Percentiles rank a stretch among this genome's conserved stretches.
These are phyloP conservation scores for Lizonia empirigonia DNA, from an alignment of 2,329 filamentous ascomycete species.

Conservation along the genomic window DNA sequence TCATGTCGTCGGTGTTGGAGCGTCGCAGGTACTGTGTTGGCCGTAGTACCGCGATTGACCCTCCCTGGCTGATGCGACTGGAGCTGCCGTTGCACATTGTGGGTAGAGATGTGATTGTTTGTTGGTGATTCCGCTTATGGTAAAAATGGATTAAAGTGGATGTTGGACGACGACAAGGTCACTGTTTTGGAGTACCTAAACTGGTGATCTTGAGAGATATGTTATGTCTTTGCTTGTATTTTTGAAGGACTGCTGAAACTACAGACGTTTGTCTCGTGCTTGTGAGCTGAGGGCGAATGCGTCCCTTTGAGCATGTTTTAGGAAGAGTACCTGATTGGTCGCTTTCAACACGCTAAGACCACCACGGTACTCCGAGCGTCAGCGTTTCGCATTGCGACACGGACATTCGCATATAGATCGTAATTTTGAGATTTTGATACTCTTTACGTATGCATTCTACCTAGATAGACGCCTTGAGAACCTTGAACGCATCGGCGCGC, in stretches of 20 bases:
- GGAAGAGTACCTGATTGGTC: conserved; percentile 40
- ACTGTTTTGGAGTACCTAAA: not conserved
- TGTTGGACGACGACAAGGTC: not conserved
- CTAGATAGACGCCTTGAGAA: conserved; percentile 46
- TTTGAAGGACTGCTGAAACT: not conserved
- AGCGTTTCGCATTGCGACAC: not conserved
- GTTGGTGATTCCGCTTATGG: not conserved
- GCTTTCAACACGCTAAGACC: conserved; percentile 13
- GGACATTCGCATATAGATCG: not conserved
- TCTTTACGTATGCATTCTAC: not conserved
- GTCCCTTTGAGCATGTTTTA: conserved; percentile 47
- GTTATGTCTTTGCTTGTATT: not conserved
- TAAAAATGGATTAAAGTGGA: not conserved
- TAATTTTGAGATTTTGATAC: not conserved
- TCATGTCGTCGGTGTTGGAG: conserved; percentile 28
- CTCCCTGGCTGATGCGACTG: conserved; percentile 40
- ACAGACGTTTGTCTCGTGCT: not conserved
- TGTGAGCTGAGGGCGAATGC: conserved; percentile 32
- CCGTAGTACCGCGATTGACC: conserved; percentile 43
- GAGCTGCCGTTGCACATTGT: conserved; percentile 27
- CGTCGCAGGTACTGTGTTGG: conserved; percentile 20
- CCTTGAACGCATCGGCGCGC: conserved; percentile 47
- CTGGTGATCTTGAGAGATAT: not conserved
- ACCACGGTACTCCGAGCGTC: conserved; percentile 30
- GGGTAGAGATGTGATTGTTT: not conserved